Evolutionary conservation across 148 eudicot species (phyloP).

Genomic region (Rhododendron ferrugineum): DNA sequence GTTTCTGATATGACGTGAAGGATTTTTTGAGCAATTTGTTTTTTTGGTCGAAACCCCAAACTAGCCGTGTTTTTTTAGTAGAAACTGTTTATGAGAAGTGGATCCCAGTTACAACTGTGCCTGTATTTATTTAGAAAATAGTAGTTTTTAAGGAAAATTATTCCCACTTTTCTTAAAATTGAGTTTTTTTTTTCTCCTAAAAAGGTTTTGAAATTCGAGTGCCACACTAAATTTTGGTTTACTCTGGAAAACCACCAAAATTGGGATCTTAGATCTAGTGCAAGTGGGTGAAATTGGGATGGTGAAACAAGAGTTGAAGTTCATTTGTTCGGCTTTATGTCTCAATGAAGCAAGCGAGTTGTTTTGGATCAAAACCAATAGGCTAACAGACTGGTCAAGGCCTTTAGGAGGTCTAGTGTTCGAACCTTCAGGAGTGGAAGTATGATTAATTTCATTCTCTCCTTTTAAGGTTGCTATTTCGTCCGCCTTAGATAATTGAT

Average conservation of each 20-base stretch:
- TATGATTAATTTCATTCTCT: not conserved
- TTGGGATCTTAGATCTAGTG: not conserved
- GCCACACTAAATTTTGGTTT: not conserved
- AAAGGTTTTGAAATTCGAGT: not conserved
- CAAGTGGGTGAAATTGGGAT: not conserved
- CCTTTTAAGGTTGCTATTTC: not conserved
- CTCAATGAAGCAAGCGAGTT: not conserved
- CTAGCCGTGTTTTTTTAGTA: not conserved
- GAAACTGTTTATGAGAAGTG: not conserved
- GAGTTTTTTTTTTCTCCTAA: not conserved
- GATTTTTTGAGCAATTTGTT: not conserved
- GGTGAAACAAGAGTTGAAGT: not conserved
- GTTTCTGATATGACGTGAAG: not conserved
- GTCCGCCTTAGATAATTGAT: not conserved
- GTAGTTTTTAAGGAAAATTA: not conserved
- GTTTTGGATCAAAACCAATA: not conserved
- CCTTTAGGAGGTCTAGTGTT: not conserved
- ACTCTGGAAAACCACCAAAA: not conserved
- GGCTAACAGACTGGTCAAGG: not conserved
- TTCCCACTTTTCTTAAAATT: not conserved
- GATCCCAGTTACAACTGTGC: not conserved
- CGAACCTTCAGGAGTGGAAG: not conserved
- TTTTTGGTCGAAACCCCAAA: not conserved
- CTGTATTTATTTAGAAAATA: not conserved
- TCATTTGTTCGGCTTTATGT: not conserved